Conservation (phyloP, 345 rosid species). For the Boechera retrofracta region DNA sequence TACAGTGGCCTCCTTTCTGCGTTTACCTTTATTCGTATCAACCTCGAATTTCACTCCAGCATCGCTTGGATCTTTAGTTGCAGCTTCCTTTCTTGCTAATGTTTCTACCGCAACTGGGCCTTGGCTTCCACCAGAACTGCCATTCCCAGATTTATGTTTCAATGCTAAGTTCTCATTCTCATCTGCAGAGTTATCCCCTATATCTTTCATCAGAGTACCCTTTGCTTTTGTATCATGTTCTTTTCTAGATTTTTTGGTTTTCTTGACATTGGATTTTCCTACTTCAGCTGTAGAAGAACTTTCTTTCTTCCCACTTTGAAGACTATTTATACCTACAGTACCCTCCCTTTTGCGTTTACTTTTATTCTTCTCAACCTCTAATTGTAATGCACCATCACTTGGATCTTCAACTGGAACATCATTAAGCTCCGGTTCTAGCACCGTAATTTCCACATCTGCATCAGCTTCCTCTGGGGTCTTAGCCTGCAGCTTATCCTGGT, state of each 20-base stretch:
- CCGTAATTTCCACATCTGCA: constrained; percentile 31
- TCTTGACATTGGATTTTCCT: constrained; percentile 39
- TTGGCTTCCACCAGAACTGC: constrained; percentile 38
- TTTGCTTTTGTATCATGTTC: constrained; percentile 32
- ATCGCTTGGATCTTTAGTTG: constrained; percentile 19
- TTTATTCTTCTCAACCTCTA: constrained; percentile 34
- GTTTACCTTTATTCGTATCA: constrained; percentile 33
- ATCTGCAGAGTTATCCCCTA: constrained; percentile 32
- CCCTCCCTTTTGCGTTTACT: constrained; percentile 36
- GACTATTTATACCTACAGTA: constrained; percentile 31
- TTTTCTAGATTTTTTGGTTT: constrained; percentile 38
- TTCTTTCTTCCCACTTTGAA: constrained; percentile 44
- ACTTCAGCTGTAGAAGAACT: constrained; percentile 43
- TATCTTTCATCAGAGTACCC: constrained; percentile 27
- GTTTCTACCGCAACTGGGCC: constrained; percentile 32
- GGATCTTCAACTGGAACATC: constrained; percentile 35
- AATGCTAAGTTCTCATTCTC: constrained; percentile 58
- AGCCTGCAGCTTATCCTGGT: constrained; percentile 44
- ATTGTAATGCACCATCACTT: constrained; percentile 31
- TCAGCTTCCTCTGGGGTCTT: constrained; percentile 32
- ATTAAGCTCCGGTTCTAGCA: constrained; percentile 22
- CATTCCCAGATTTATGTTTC: constrained; percentile 16
- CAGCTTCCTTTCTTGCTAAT: constrained; percentile 37
- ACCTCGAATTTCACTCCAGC: constrained; percentile 27
- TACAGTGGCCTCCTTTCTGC: constrained; percentile 31